Evolutionary conservation across 768 basidiomycete genomes (phyloP).

Genomic region (Xanthoconium stramineum): DNA sequence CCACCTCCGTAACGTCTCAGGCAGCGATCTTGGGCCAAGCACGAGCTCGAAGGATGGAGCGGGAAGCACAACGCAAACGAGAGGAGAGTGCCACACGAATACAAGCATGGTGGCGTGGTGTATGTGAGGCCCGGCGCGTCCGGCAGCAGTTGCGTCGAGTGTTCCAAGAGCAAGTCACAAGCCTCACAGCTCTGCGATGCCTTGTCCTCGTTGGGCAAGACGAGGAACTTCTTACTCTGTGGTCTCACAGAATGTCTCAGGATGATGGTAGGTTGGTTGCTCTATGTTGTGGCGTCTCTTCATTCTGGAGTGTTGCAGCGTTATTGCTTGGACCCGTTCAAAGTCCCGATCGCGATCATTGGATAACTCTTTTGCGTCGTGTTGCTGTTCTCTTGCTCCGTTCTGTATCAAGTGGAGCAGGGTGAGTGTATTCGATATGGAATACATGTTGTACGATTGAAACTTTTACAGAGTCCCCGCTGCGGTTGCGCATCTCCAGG

Average conservation of each 20-base stretch:
- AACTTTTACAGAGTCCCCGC: conserved; percentile 41
- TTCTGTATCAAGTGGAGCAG: conserved; percentile 46
- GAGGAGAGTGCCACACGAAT: conserved; percentile 59
- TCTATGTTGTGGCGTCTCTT: background rate
- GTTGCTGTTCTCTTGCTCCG: conserved; percentile 47
- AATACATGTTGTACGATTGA: background rate
- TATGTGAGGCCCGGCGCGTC: conserved; percentile 37
- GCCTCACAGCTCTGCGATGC: conserved; percentile 59
- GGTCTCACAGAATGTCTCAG: conserved; percentile 27
- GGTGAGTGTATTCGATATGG: conserved; percentile 38
- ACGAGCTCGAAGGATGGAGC: conserved; percentile 55
- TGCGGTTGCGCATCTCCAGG: conserved; percentile 46
- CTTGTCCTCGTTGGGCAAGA: conserved; percentile 57
- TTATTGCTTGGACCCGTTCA: conserved; percentile 38
- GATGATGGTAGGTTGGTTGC: conserved; percentile 19
- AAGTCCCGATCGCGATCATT: conserved; percentile 43
- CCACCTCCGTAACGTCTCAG: conserved; percentile 48
- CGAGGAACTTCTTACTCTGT: conserved; percentile 29
- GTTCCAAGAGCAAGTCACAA: conserved; percentile 52
- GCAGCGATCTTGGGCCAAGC: conserved; percentile 60
- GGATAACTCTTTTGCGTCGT: conserved; percentile 60
- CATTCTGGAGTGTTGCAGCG: conserved; percentile 27
- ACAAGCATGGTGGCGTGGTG: conserved; percentile 70
- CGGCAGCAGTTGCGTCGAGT: conserved; percentile 42
- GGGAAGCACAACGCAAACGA: conserved; percentile 50